These are phyloP conservation scores for Cicer cuneatum DNA, from an alignment of 306 rosid genomes.

Conservation along the genomic window DNA sequence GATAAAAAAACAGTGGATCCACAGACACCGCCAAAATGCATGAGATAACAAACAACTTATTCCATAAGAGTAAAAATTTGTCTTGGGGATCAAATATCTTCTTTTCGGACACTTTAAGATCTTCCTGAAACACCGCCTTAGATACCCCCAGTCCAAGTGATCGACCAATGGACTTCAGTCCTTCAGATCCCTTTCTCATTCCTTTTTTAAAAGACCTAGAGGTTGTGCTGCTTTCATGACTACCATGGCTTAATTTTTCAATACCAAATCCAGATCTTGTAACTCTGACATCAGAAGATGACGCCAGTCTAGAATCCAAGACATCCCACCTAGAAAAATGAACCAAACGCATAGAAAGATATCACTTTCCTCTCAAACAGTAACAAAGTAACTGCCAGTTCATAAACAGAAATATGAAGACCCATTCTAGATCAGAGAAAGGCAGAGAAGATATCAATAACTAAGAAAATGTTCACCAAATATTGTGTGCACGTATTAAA, in stretches of 20 bases:
- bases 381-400: constrained; percentile 35
- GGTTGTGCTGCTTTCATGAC: constrained; percentile 64
- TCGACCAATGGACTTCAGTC: constrained; percentile 89
- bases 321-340: constrained; percentile 73
- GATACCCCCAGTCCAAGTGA: constrained; percentile 88
- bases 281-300: constrained; percentile 72
- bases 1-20: constrained; percentile 94
- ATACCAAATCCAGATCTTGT: constrained; percentile 70
- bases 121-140: constrained; percentile 92
- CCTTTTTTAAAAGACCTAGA: constrained; percentile 88
- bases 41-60: constrained; percentile 77
- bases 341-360: constrained; percentile 36
- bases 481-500: constrained; percentile 3
- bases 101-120: constrained; percentile 86
- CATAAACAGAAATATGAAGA: constrained; percentile 30
- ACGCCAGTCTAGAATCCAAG: constrained; percentile 77
- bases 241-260: constrained; percentile 67
- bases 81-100: constrained; percentile 96
- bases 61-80: constrained; percentile 82
- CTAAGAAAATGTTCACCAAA: constrained; percentile 26
- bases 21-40: constrained; percentile 88
- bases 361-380: constrained; percentile 37
- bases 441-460: constrained; percentile 15
- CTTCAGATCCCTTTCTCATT: constrained; percentile 93
- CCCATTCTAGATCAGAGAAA: constrained; percentile 35